Evolutionary conservation across 2,329 filamentous ascomycete genomes (phyloP).

Genomic region (Helicocarpus griseus): DNA sequence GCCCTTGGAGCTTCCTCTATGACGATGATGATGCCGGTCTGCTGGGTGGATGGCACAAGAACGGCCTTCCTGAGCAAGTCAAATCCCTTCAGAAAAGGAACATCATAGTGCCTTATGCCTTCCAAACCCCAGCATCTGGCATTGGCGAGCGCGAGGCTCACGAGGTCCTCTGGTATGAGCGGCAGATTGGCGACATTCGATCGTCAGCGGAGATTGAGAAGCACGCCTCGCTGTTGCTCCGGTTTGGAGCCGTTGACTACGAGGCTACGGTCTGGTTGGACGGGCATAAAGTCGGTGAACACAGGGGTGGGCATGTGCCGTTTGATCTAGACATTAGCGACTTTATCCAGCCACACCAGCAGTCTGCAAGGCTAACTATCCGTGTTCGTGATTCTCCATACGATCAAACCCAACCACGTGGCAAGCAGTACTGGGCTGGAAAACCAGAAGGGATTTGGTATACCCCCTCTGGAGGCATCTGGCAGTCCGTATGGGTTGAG

Average conservation of each 20-base stretch:
- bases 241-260: slow-evolving; percentile 44
- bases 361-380: slow-evolving; percentile 40
- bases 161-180: slow-evolving; percentile 60
- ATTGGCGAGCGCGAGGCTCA: slow-evolving; percentile 54
- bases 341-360: slow-evolving; percentile 24
- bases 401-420: slow-evolving; percentile 55
- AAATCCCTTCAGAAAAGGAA: slow-evolving; percentile 38
- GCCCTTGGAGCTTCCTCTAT: slow-evolving; percentile 55
- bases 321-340: slow-evolving; percentile 52
- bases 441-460: slow-evolving; percentile 58
- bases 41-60: slow-evolving; percentile 43
- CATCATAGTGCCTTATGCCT: slow-evolving; percentile 57
- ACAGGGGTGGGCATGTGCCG: slow-evolving; percentile 53
- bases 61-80: slow-evolving; percentile 38
- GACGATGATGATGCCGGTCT: slow-evolving; percentile 55
- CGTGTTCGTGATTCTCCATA: slow-evolving; percentile 55
- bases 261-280: slow-evolving; percentile 48
- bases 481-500: slow-evolving; percentile 65
- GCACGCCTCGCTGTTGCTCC: slow-evolving; percentile 32
- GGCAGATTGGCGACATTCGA: slow-evolving; percentile 42
- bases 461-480: slow-evolving; percentile 61
- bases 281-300: slow-evolving; percentile 39
- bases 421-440: slow-evolving; percentile 56
- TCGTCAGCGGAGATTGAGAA: slow-evolving; percentile 30
- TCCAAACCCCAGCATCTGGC: slow-evolving; percentile 55